These are phyloP conservation scores for Sordariomycetes sp. DNA, from an alignment of 2,329 filamentous ascomycete species.

Conservation along the genomic window DNA sequence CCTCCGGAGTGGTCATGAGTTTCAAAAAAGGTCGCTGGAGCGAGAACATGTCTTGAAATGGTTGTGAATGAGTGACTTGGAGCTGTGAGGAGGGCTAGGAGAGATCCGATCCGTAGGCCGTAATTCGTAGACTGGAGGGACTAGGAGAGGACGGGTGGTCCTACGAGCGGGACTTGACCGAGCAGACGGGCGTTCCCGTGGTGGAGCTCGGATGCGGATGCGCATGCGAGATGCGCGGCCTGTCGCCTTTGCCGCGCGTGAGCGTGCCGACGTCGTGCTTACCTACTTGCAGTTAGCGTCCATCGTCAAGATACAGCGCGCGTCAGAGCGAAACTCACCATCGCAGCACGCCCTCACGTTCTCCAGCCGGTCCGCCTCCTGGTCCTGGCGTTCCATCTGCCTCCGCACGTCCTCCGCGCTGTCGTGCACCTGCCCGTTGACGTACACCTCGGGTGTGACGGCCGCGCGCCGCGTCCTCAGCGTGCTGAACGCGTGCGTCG, in stretches of 20 bases:
- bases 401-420: constrained; percentile 73
- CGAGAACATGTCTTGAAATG: not conserved
- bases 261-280: constrained; percentile 62
- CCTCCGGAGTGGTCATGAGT: not conserved
- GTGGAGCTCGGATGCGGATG: constrained; percentile 21
- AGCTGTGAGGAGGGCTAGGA: not conserved
- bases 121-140: not conserved
- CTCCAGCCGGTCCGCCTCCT: constrained; percentile 69
- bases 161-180: constrained; percentile 21
- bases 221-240: constrained; percentile 22
- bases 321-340: constrained; percentile 44
- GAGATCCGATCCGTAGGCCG: not conserved
- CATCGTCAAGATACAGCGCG: not conserved
- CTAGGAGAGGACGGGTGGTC: not conserved
- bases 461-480: constrained; percentile 32
- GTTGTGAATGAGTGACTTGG: not conserved
- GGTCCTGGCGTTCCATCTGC: constrained; percentile 66
- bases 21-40: not conserved
- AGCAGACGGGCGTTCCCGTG: constrained; percentile 19
- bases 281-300: constrained; percentile 24
- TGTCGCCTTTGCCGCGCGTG: constrained; percentile 16
- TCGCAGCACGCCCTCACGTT: constrained; percentile 97
- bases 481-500: constrained; percentile 37
- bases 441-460: constrained; percentile 34
- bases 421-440: constrained; percentile 53